phyloP scores from a whole-genome alignment of 495 filamentous ascomycete species.

The Friedmanniomyces simplex region DNA sequence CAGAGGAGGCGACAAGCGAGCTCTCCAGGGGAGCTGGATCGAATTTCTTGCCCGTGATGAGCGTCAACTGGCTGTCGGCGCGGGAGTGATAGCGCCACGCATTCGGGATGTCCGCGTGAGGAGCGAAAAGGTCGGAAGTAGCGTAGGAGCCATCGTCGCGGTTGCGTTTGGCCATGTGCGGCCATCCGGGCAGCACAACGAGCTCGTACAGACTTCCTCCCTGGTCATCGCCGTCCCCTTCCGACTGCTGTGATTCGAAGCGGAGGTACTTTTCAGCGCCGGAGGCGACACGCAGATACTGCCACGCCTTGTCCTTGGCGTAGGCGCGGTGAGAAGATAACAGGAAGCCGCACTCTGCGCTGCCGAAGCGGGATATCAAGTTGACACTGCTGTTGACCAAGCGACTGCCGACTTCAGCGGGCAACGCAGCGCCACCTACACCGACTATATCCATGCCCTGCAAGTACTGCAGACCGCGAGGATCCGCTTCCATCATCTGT shows the following conservation, averaged over 20 bases:
- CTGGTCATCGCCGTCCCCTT: constrained; percentile 33
- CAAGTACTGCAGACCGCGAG: constrained; percentile 31
- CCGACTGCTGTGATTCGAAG: constrained; percentile 38
- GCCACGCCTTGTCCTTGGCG: constrained; percentile 49
- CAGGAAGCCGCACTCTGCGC: constrained; percentile 49
- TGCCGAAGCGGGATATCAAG: constrained; percentile 47
- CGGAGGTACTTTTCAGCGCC: constrained; percentile 31
- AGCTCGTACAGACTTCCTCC: constrained; percentile 40
- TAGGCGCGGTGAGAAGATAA: constrained; percentile 43
- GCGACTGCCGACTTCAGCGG: constrained; percentile 34
- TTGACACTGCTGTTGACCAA: constrained; percentile 39
- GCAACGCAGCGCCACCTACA: constrained; percentile 48
- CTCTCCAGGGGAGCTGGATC: constrained; percentile 54
- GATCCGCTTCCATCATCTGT: constrained; percentile 35
- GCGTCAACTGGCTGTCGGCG: constrained; percentile 49
- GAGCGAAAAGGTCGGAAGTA: constrained; percentile 47
- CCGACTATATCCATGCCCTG: constrained; percentile 44
- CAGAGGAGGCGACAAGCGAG: constrained; percentile 25
- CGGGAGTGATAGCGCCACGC: constrained; percentile 52
- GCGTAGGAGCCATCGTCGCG: constrained; percentile 48
- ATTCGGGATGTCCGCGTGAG: constrained; percentile 40
- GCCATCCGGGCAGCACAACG: constrained; percentile 48
- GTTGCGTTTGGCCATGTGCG: constrained; percentile 51
- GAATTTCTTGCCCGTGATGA: constrained; percentile 60
- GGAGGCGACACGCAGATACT: constrained; percentile 45